Evolutionary conservation across 2,329 filamentous ascomycete species (phyloP).

Genomic region (Xenoacremonium recifei): DNA sequence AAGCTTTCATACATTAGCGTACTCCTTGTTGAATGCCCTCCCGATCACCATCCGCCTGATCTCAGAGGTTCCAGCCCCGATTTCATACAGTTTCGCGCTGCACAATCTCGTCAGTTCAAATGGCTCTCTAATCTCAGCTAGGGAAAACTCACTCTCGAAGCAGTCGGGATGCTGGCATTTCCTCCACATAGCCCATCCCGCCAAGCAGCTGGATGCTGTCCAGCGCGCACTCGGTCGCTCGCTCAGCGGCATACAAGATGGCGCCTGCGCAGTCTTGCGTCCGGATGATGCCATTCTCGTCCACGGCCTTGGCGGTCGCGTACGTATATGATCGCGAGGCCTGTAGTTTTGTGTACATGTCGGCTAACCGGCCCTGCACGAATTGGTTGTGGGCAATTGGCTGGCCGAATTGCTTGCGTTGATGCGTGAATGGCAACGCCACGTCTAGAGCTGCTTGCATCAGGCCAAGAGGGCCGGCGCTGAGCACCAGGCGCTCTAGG

Average conservation of each 20-base stretch:
- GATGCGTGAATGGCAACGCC: conserved; percentile 83
- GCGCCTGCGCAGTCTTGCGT: conserved; percentile 94
- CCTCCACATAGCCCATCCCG: conserved; percentile 94
- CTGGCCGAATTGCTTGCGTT: conserved; percentile 80
- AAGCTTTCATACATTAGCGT: conserved; percentile 39
- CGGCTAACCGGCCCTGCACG: conserved; percentile 87
- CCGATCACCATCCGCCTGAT: conserved; percentile 94
- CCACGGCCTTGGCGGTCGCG: conserved; percentile 73
- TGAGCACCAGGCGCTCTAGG: conserved; percentile 87
- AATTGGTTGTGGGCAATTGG: conserved; percentile 93
- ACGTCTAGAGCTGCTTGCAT: conserved; percentile 93
- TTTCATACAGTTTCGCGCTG: conserved; percentile 82
- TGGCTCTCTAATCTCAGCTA: too few relatives aligned
- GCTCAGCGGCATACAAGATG: conserved; percentile 89
- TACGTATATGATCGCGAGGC: conserved; percentile 88
- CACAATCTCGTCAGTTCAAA: conserved; percentile 26
- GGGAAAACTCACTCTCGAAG: conserved; percentile 60
- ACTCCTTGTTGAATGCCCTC: conserved; percentile 86
- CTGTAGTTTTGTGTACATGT: conserved; percentile 95
- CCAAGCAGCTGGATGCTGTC: conserved; percentile 92
- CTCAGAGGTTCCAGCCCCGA: conserved; percentile 94
- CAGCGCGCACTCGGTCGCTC: conserved; percentile 81
- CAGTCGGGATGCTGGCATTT: conserved; percentile 85
- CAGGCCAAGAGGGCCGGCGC: conserved; percentile 84
- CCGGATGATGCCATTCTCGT: conserved; percentile 69